phyloP scores from a whole-genome alignment of 768 basidiomycete genomes.

The Tricholoma saponaceum region DNA sequence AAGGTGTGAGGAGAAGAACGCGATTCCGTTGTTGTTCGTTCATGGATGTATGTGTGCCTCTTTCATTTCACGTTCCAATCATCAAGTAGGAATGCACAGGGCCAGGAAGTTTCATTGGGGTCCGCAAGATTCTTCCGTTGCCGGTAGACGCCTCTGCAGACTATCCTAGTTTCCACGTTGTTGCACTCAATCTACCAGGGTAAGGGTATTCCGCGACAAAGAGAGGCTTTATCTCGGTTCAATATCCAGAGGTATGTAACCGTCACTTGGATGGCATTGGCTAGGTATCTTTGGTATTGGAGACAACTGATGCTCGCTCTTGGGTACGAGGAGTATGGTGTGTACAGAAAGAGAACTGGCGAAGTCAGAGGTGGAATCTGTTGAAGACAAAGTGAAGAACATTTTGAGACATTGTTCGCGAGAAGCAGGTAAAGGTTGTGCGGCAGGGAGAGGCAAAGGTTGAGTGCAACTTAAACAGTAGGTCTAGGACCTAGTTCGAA shows the following conservation, averaged over 20 bases:
- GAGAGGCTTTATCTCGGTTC: constrained; percentile 43
- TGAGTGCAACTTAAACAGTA: too few species aligned
- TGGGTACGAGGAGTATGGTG: constrained; percentile 46
- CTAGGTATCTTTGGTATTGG: constrained; percentile 17
- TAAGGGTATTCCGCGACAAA: constrained; percentile 59
- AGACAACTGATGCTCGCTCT: constrained; percentile 47
- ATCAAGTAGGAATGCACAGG: constrained; percentile 30
- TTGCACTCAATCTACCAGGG: constrained; percentile 54
- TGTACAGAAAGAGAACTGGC: constrained; percentile 3
- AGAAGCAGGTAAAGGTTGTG: neutral
- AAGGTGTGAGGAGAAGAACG: constrained; percentile 36
- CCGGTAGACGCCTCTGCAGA: constrained; percentile 38
- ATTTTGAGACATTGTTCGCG: neutral
- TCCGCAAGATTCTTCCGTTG: constrained; percentile 51
- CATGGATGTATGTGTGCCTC: constrained; percentile 45
- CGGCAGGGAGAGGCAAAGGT: too few species aligned
- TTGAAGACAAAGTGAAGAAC: neutral
- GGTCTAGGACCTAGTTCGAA: too few species aligned
- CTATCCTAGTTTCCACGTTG: constrained; percentile 61
- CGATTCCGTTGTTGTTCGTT: constrained; percentile 41
- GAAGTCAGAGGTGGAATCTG: neutral
- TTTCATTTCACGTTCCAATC: neutral
- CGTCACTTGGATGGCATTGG: neutral
- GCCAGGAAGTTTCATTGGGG: constrained; percentile 61
- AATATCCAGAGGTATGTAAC: constrained; percentile 48